A percentile compares a stretch with the other conserved stretches of the same genome.
Conservation (phyloP, 129 eudicot species). For the Flaveria sonorensis region DNA sequence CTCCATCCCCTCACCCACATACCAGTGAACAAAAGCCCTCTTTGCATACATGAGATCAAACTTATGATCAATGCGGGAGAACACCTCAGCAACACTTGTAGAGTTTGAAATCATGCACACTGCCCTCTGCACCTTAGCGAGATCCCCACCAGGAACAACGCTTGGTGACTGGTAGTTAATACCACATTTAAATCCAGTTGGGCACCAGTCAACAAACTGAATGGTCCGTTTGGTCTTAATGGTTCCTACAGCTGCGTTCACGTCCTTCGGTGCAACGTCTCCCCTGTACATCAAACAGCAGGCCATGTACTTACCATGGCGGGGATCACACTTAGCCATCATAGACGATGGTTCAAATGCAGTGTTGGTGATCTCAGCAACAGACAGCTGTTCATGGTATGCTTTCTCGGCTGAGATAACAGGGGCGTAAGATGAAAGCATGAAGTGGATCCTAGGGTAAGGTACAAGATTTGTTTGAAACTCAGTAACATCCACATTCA, state of each 20-base stretch:
- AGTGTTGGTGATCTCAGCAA: constrained; percentile 22
- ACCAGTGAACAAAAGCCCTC: constrained; percentile 22
- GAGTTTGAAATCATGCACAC: constrained; percentile 24
- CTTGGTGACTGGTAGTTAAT: constrained; percentile 15
- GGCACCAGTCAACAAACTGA: constrained; percentile 21
- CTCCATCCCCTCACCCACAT: constrained; percentile 19
- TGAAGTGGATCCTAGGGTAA: constrained; percentile 26
- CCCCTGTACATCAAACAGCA: constrained; percentile 21
- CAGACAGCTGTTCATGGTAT: constrained; percentile 22
- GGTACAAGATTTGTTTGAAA: constrained; percentile 19
- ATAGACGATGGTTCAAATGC: constrained; percentile 15
- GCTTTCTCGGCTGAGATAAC: constrained; percentile 30
- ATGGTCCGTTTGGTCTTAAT: constrained; percentile 17
- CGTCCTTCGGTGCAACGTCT: constrained; percentile 19
- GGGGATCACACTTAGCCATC: constrained; percentile 23
- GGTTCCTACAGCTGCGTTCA: constrained; percentile 14
- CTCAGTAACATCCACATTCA: constrained; percentile 11
- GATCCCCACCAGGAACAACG: constrained; percentile 18
- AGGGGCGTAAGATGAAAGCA: constrained; percentile 24
- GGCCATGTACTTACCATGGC: constrained; percentile 19
- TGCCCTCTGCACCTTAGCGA: constrained; percentile 15
- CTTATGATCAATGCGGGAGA: constrained; percentile 16
- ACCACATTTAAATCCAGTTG: constrained; percentile 17
- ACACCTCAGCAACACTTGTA: constrained; percentile 18
- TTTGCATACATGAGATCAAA: constrained; percentile 12